phyloP scores from a whole-genome alignment of 352 stramenopile genomes.

The Phytophthora citrophthora region DNA sequence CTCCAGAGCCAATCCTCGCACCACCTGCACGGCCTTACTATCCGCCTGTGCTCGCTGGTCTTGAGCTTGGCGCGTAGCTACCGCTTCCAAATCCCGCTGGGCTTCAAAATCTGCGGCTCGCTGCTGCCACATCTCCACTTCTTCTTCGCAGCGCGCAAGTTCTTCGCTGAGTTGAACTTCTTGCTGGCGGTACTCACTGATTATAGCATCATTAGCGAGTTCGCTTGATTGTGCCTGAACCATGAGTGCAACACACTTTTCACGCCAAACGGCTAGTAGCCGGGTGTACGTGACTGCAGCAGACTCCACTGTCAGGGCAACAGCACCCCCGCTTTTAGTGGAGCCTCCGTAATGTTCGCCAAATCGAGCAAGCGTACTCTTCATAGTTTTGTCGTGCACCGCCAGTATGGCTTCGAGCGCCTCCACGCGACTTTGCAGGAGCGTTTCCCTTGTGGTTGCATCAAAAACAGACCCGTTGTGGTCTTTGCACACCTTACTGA shows the following conservation, averaged over 20 bases:
- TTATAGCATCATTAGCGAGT: constrained; percentile 22
- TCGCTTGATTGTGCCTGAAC: constrained; percentile 57
- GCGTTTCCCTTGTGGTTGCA: constrained; percentile 7
- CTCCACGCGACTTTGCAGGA: constrained; percentile 54
- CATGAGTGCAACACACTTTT: constrained; percentile 64
- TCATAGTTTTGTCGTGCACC: constrained; percentile 65
- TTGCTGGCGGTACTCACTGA: constrained; percentile 11
- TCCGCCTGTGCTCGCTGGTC: constrained; percentile 35
- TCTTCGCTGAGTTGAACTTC: constrained; percentile 16
- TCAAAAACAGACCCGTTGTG: background rate
- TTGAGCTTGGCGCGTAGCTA: constrained; percentile 37
- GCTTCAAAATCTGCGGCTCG: constrained; percentile 57
- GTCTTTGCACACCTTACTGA: background rate
- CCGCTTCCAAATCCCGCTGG: constrained; percentile 63
- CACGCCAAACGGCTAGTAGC: constrained; percentile 47
- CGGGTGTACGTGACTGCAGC: constrained; percentile 22
- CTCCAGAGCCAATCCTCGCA: constrained; percentile 56
- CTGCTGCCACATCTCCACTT: constrained; percentile 61
- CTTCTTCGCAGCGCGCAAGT: constrained; percentile 23
- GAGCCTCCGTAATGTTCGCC: constrained; percentile 14
- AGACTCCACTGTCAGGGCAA: constrained; percentile 11
- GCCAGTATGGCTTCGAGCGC: constrained; percentile 65
- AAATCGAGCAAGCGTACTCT: constrained; percentile 38
- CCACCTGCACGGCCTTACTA: constrained; percentile 50
- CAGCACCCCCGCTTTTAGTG: background rate